Conservation (phyloP, 768 basidiomycete genomes). For the Mycena amicta region DNA sequence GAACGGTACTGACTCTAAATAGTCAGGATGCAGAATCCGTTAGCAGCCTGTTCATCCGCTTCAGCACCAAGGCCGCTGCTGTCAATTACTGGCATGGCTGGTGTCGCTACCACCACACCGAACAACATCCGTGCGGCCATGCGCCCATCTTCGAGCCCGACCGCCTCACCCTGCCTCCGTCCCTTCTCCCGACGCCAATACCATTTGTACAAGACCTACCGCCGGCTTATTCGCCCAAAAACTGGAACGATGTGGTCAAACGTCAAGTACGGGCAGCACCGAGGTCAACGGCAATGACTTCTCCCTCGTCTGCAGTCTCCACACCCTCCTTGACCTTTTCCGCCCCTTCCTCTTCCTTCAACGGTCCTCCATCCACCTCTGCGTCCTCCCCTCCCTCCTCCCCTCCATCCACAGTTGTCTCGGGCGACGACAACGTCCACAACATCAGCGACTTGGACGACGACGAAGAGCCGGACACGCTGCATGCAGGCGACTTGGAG, state of each 20-base stretch:
- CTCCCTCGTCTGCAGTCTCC: slow-evolving; percentile 20
- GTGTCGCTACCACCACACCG: background rate
- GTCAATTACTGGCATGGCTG: background rate
- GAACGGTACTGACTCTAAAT: background rate
- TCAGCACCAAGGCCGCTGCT: background rate
- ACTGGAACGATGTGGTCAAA: background rate
- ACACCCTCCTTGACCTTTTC: slow-evolving; percentile 17
- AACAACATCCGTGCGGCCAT: background rate
- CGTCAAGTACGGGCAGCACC: no score
- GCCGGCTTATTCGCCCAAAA: background rate
- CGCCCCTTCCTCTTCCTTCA: slow-evolving; percentile 25
- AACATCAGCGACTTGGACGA: slow-evolving; percentile 34
- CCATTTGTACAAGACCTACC: background rate
- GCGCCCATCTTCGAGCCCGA: background rate
- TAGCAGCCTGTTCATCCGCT: background rate
- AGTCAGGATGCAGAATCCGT: background rate
- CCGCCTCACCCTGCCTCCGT: no score
- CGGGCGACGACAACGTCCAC: slow-evolving; percentile 17
- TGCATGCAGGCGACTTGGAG: no score
- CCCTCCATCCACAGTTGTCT: no score
- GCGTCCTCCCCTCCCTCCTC: no score
- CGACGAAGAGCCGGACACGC: slow-evolving; percentile 33
- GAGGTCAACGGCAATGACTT: background rate
- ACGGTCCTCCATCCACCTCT: slow-evolving; percentile 16
- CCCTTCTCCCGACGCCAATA: background rate